These are phyloP conservation scores for Pseudocercospora fuligena DNA, from an alignment of 2,329 filamentous ascomycete genomes.

Conservation along the genomic window DNA sequence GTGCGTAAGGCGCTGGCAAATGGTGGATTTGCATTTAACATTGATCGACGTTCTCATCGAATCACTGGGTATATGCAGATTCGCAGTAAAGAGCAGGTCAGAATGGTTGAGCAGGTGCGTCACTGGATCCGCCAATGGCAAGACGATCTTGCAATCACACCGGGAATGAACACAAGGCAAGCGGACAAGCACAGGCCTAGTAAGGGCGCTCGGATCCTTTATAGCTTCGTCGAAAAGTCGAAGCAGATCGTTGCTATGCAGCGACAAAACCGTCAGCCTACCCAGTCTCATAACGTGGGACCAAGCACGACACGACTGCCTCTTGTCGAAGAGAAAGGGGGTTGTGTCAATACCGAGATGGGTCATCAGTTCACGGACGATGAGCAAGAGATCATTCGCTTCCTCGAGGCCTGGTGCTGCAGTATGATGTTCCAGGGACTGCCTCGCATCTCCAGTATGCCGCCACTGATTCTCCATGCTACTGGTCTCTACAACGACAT, in stretches of 20 bases:
- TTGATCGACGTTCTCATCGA: constrained; percentile 54
- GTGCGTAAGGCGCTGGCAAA: constrained; percentile 68
- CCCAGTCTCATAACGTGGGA: constrained; percentile 42
- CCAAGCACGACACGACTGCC: constrained; percentile 43
- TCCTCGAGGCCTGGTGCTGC: constrained; percentile 71
- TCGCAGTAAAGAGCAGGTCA: constrained; percentile 60
- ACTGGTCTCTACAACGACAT: constrained; percentile 65
- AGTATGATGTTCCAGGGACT: constrained; percentile 58
- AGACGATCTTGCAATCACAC: constrained; percentile 48
- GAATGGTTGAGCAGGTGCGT: constrained; percentile 57
- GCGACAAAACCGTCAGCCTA: constrained; percentile 45
- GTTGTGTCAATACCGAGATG: constrained; percentile 32
- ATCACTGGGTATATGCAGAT: constrained; percentile 67
- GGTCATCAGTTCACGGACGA: constrained; percentile 51
- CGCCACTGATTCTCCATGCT: constrained; percentile 67
- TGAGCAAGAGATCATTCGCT: constrained; percentile 65
- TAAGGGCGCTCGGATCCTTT: constrained; percentile 37
- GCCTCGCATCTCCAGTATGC: constrained; percentile 64
- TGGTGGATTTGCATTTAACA: constrained; percentile 66
- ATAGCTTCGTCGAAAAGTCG: constrained; percentile 49
- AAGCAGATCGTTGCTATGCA: constrained; percentile 46
- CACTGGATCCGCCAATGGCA: constrained; percentile 60
- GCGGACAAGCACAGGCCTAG: constrained; percentile 20
- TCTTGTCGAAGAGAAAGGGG: constrained; percentile 27
- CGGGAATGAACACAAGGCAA: constrained; percentile 26